Percentiles rank a stretch among this genome's conserved stretches.
Conservation (phyloP, 768 basidiomycete species). For the Plicaturopsis crispa region DNA sequence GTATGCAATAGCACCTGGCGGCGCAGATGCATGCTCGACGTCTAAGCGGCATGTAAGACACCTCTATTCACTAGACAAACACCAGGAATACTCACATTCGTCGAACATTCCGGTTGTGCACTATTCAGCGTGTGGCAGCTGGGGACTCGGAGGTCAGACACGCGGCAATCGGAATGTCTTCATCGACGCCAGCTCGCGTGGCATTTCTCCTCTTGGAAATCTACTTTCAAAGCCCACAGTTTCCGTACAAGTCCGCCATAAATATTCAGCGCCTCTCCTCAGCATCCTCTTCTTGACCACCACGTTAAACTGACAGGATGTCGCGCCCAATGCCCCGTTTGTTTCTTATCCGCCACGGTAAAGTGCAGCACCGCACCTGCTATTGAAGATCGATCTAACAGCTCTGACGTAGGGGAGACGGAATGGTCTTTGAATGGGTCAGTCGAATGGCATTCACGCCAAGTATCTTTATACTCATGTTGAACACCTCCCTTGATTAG, state of each 20-base stretch:
- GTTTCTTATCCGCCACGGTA: slow-evolving; percentile 77
- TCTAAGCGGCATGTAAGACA: slow-evolving; percentile 39
- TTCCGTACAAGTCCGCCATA: too few relatives aligned
- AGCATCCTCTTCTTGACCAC: too few relatives aligned
- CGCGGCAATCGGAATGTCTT: too few relatives aligned
- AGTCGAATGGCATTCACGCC: slow-evolving; percentile 14
- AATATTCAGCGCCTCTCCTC: too few relatives aligned
- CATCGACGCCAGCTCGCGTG: too few relatives aligned
- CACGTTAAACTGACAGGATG: slow-evolving; percentile 13
- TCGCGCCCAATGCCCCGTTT: slow-evolving; percentile 60
- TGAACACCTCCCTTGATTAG: slow-evolving; percentile 24
- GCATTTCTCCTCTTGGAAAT: too few relatives aligned
- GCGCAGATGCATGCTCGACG: slow-evolving; percentile 74
- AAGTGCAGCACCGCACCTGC: slow-evolving; percentile 5
- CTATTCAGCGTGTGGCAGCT: not conserved
- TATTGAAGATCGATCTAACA: not conserved
- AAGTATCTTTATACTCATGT: slow-evolving; percentile 7
- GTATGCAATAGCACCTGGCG: slow-evolving; percentile 29
- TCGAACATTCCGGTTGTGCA: slow-evolving; percentile 61
- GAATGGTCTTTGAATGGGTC: slow-evolving; percentile 90
- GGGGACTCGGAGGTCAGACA: not conserved
- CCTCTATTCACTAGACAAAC: too few relatives aligned
- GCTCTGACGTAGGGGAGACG: slow-evolving; percentile 60
- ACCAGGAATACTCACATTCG: slow-evolving; percentile 41
- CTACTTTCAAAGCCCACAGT: too few relatives aligned